phyloP scores from a whole-genome alignment of 1,139 yeast species.

The Pneumocystis murina region DNA sequence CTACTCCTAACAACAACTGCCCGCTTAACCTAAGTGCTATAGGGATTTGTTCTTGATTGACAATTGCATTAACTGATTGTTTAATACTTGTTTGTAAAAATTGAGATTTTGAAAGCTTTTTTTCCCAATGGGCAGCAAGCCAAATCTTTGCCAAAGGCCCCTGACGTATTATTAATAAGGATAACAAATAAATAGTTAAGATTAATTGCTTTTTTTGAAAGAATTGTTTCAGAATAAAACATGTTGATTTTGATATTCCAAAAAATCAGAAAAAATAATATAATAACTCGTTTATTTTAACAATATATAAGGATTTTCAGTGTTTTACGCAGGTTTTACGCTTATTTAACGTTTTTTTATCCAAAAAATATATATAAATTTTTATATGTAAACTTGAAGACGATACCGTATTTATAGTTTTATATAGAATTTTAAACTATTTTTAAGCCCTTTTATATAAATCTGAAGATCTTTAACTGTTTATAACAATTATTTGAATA shows the following conservation, averaged over 20 bases:
- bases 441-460: too few species aligned
- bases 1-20: conserved; percentile 76
- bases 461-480: too few species aligned
- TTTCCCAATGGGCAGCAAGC: conserved; percentile 84
- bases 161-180: conserved; percentile 18
- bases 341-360: too few species aligned
- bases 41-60: conserved; percentile 27
- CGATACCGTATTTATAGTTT: too few species aligned
- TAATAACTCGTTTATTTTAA: background rate
- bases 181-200: background rate
- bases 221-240: conserved; percentile 17
- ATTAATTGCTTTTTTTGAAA: conserved; percentile 13
- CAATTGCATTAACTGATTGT: conserved; percentile 47
- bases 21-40: conserved; percentile 77
- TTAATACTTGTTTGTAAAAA: conserved; percentile 56
- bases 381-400: too few species aligned
- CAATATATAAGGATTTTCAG: too few species aligned
- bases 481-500: too few species aligned
- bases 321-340: too few species aligned
- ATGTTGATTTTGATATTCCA: conserved; percentile 2
- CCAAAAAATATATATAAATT: too few species aligned
- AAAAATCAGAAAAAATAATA: background rate
- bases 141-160: conserved; percentile 85
- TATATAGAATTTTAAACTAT: too few species aligned
- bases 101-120: conserved; percentile 63